Conservation (phyloP, 352 stramenopile species). For the Pythium insidiosum region DNA sequence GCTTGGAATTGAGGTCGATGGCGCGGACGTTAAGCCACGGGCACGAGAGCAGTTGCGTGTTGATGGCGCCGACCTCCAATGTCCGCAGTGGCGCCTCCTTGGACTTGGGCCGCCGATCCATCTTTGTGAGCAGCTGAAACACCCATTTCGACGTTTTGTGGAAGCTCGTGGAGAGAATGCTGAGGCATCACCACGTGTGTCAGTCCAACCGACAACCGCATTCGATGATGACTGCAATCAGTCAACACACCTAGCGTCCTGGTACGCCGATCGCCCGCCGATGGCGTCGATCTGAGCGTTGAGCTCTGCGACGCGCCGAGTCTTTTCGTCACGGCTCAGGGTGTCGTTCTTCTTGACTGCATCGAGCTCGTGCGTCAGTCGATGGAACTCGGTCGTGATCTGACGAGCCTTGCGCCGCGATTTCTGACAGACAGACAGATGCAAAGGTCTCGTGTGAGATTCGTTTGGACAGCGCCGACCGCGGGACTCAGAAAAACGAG, state of each 20-base stretch:
- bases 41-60: constrained; percentile 93
- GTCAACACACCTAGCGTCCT: constrained; percentile 64
- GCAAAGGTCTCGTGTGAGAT: too few relatives aligned
- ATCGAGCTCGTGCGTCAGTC: constrained; percentile 64
- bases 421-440: too few relatives aligned
- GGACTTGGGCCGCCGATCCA: constrained; percentile 57
- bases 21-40: constrained; percentile 89
- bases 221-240: too few relatives aligned
- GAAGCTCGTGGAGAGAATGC: constrained; percentile 91
- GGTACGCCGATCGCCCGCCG: constrained; percentile 89
- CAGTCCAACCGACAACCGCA: too few relatives aligned
- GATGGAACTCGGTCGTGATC: constrained; percentile 74
- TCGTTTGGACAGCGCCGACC: too few relatives aligned
- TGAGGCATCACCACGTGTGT: too few relatives aligned
- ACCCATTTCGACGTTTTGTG: constrained; percentile 96
- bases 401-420: constrained; percentile 61
- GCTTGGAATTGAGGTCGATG: constrained; percentile 92
- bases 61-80: constrained; percentile 93
- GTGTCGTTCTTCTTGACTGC: constrained; percentile 33
- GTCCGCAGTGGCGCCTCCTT: constrained; percentile 50
- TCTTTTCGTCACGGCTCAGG: constrained; percentile 17
- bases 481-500: too few relatives aligned
- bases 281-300: constrained; percentile 77
- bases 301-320: constrained; percentile 36
- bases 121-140: constrained; percentile 81